Percentiles rank a stretch among this genome's conserved stretches.
phyloP scores from a whole-genome alignment of 2,329 filamentous ascomycete genomes.

The Cordyceps fumosorosea region DNA sequence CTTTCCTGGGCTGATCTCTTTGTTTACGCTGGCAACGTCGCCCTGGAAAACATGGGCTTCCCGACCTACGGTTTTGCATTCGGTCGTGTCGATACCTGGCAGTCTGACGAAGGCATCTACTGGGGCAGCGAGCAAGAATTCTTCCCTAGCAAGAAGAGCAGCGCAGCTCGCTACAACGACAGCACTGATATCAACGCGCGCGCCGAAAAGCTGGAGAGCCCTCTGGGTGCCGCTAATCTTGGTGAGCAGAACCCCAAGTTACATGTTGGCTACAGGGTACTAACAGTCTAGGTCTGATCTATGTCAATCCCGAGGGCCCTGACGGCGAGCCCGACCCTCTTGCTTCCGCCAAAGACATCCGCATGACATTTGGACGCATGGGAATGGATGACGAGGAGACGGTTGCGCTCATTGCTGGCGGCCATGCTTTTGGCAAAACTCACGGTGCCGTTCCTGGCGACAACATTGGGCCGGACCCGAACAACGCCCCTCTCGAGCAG shows the following conservation, averaged over 20 bases:
- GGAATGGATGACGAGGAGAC: constrained; percentile 81
- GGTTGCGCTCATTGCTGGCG: constrained; percentile 70
- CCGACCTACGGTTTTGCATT: constrained; percentile 67
- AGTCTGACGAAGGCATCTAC: constrained; percentile 70
- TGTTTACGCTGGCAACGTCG: constrained; percentile 69
- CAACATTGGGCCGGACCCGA: constrained; percentile 62
- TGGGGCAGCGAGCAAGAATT: constrained; percentile 61
- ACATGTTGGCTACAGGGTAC: neutral
- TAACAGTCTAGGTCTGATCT: constrained; percentile 55
- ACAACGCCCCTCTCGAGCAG: constrained; percentile 54
- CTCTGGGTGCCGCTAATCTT: constrained; percentile 60
- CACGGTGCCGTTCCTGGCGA: constrained; percentile 64
- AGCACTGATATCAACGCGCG: constrained; percentile 31
- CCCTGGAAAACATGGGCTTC: constrained; percentile 70
- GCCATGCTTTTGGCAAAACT: constrained; percentile 75
- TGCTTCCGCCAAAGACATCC: constrained; percentile 65
- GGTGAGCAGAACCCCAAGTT: neutral
- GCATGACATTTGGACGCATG: constrained; percentile 70
- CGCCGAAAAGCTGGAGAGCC: constrained; percentile 47
- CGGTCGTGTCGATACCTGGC: constrained; percentile 66
- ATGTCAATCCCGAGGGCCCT: constrained; percentile 75
- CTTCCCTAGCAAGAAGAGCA: constrained; percentile 57
- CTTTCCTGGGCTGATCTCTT: constrained; percentile 74
- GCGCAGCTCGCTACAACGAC: constrained; percentile 60
- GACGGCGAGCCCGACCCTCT: constrained; percentile 66